Base-by-base conservation (phyloP, 1,139 yeast species). In the Kodamaea plutei region DNA sequence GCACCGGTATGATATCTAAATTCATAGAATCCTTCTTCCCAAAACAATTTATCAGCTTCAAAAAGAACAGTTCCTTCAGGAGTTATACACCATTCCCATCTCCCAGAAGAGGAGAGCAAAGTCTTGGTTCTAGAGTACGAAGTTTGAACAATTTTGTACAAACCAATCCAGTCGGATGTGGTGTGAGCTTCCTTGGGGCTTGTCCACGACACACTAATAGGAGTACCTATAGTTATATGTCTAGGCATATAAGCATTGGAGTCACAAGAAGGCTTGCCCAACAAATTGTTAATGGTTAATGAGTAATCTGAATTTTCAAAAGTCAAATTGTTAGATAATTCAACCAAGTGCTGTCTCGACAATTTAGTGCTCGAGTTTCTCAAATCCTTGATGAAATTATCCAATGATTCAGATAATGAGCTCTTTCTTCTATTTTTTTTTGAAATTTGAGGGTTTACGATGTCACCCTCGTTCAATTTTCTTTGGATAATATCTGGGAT, bases 11-110 rank as follows among this genome's bases (percentile, higher is more conserved):
- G 94, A 47, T 82, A 83, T 54, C 95, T 69, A 47, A 84, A 71
- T 54, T 84, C 93, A 54, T 78, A 84, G 24, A 76, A 65, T 0
- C 95, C 95, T 33, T 72, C 76, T 44, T 79, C 82, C 78, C 84
- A 82, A 45, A 70, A 70, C 28, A 81, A 57, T 29, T 69, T 58
- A 7, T 69, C 67, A 7, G 69, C 68, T 8, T 61, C 56, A 46
- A 84, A 84, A 6, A 48, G 58, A 8, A 75, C 65, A n/a, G 54
- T 43, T 1, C 93, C 93, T 4, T 53, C 44, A 4, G 56, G 54
- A n/a, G 45, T 52, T 2, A 58, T 50, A 26, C 70, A 54, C 39
- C 77, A 79, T 20, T 68, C 52, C 95, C 95, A 84, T 44, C 84
- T 76, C 7, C 85, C 85, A 17, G 73, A 58, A 9, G 91, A 79